Conservation (phyloP, 2,329 filamentous ascomycete genomes). For the Fusarium chuoi region DNA sequence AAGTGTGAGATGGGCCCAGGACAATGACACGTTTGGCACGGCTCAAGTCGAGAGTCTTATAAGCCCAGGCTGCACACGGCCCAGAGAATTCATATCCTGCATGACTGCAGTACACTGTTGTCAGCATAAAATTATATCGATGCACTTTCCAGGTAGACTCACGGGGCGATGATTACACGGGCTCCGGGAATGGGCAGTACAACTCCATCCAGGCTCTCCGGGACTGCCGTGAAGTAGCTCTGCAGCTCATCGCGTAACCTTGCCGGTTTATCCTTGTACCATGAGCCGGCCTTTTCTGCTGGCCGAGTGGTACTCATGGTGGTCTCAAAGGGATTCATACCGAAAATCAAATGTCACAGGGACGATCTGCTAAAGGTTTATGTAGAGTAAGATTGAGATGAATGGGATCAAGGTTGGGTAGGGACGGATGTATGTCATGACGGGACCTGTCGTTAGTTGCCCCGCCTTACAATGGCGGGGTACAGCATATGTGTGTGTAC, state of each 20-base stretch:
- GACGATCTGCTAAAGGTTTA: too few relatives aligned
- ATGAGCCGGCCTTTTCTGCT: constrained; percentile 84
- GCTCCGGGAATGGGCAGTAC: constrained; percentile 77
- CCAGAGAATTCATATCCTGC: constrained; percentile 95
- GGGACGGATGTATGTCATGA: too few relatives aligned
- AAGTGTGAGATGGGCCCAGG: constrained; percentile 91
- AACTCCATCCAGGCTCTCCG: constrained; percentile 67
- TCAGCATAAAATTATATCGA: not conserved
- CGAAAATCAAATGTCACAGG: too few relatives aligned
- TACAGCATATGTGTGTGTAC: too few relatives aligned
- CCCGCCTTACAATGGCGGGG: too few relatives aligned
- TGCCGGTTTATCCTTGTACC: constrained; percentile 76
- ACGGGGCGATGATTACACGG: constrained; percentile 93
- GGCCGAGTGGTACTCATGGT: too few relatives aligned
- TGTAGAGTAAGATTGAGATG: too few relatives aligned
- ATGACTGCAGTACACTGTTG: constrained; percentile 67
- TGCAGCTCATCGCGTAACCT: constrained; percentile 77
- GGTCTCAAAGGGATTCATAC: too few relatives aligned
- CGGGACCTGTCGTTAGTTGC: too few relatives aligned
- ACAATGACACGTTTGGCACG: constrained; percentile 89
- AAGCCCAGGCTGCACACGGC: constrained; percentile 92
- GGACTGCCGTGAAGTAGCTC: constrained; percentile 77
- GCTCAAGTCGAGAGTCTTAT: constrained; percentile 85
- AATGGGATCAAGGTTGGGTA: too few relatives aligned
- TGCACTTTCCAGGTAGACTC: constrained; percentile 51